Evolutionary conservation across 768 basidiomycete genomes (phyloP), one percentile per base, ranked within the genome.

Genomic region (Leccinum aurantiacum): DNA sequence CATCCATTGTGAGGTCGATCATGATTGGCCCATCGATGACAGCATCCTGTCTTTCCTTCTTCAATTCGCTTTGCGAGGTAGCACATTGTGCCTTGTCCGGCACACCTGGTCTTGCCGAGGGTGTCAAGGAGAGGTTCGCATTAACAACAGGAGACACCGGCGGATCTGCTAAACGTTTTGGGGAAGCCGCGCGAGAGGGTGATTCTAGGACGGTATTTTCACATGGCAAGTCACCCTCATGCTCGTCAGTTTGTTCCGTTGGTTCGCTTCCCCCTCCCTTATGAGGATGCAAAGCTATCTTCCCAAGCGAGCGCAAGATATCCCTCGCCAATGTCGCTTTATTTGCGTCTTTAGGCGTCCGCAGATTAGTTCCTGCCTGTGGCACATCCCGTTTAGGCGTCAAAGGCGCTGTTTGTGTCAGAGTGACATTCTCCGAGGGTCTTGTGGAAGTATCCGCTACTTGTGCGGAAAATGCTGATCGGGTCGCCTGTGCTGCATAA

Each of bases 271-370:
- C 56, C 14, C n/a, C 17, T 29, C 64, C 69, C n/a, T 58, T 58
- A 33, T 1, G 47, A 31, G 53, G 38, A 31, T 60, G 56, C 6
- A 64, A 62, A 5, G 44, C 27, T 24, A 64, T 60, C 49, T 61
- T 61, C 17, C 80, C 80, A 4, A 88, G 75, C 7, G 84, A 82
- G 48, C 77, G 78, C 22, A 89, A 63, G 49, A 89, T 74, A 68
- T 87, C 85, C 48, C 75, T 78, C 2, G 87, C 86, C 27, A 89
- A 76, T 47, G 76, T 77, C 50, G 71, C 79, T 63, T 76, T 81
- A 66, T 85, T 77, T 6, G 82, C 84, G 29, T 82, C 71, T 35
- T 68, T 70, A 15, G 75, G 76, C 1, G 73, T 71, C 47, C 68
- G 73, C 22, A 17, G 22, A n/a, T 31, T 50, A 22, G 52, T 24